Percentiles rank a stretch among this genome's conserved stretches.
Evolutionary conservation across 768 basidiomycete species (phyloP).

Genomic region (Podaxis sp.): DNA sequence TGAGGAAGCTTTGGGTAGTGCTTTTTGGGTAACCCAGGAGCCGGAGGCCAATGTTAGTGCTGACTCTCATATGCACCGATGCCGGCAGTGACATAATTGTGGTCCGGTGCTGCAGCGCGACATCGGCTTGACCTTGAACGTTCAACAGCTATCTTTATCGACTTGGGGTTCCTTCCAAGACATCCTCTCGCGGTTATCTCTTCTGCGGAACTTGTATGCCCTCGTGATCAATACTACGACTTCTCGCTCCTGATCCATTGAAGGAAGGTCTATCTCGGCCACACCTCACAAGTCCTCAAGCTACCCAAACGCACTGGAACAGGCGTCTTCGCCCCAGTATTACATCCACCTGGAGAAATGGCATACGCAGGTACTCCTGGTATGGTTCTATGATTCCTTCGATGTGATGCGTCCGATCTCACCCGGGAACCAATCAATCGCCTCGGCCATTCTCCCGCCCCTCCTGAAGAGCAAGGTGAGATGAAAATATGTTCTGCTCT

Average conservation of each 20-base stretch:
- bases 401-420: background rate
- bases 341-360: background rate
- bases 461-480: background rate
- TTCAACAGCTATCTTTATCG: background rate
- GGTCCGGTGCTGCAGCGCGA: background rate
- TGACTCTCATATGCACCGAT: background rate
- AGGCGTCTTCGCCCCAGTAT: background rate
- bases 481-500: background rate
- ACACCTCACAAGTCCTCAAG: background rate
- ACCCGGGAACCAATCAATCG: background rate
- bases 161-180: background rate
- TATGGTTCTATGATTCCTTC: background rate
- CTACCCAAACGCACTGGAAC: background rate
- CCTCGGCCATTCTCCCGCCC: background rate
- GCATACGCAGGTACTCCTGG: background rate
- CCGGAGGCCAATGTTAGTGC: background rate
- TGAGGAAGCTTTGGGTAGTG: background rate
- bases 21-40: background rate
- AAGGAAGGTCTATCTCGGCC: background rate
- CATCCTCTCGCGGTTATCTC: background rate
- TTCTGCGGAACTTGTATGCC: background rate
- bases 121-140: background rate
- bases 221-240: background rate
- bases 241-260: background rate
- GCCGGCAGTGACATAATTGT: background rate